phyloP scores from a whole-genome alignment of 495 filamentous ascomycete species.

The Aspergillus hancockii region DNA sequence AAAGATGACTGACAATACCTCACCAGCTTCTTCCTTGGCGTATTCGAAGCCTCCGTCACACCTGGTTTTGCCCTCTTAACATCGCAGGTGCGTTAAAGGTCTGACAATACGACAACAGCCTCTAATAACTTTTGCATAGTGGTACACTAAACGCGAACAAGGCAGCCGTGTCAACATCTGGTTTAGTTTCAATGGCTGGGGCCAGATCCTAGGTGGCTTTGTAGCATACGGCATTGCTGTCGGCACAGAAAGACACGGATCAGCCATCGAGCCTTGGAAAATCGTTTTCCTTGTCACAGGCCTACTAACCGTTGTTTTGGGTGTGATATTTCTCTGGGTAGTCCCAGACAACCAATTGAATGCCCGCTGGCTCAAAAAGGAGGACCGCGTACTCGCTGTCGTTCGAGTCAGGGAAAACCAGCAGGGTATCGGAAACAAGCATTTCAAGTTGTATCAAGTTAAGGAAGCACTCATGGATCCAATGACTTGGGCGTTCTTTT shows the following conservation, averaged over 20 bases:
- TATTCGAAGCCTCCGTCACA: slow-evolving; percentile 63
- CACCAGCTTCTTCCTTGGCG: slow-evolving; percentile 54
- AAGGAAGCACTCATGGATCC: slow-evolving; percentile 61
- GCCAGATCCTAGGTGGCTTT: slow-evolving; percentile 61
- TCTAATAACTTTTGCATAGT: slow-evolving; percentile 32
- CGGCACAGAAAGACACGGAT: slow-evolving; percentile 52
- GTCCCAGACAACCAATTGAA: slow-evolving; percentile 72
- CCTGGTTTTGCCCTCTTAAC: slow-evolving; percentile 66
- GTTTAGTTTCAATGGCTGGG: slow-evolving; percentile 66
- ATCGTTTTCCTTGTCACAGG: slow-evolving; percentile 69
- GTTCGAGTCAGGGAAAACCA: slow-evolving; percentile 64
- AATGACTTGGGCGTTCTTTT: slow-evolving; percentile 65
- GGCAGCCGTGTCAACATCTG: slow-evolving; percentile 58
- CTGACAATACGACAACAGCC: neutral
- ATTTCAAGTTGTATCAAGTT: slow-evolving; percentile 64
- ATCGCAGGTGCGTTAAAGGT: slow-evolving; percentile 38
- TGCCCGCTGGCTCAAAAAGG: slow-evolving; percentile 62
- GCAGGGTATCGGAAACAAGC: slow-evolving; percentile 70
- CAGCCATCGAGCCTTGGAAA: slow-evolving; percentile 63
- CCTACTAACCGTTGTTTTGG: slow-evolving; percentile 57
- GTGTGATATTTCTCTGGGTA: slow-evolving; percentile 59
- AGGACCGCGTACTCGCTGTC: slow-evolving; percentile 61
- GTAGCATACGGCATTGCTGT: slow-evolving; percentile 66
- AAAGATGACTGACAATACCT: neutral
- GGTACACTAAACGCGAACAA: slow-evolving; percentile 64